Percentiles rank a stretch among this genome's conserved stretches.
Conservation (phyloP, 768 basidiomycete genomes). For the Dendrothele bispora region DNA sequence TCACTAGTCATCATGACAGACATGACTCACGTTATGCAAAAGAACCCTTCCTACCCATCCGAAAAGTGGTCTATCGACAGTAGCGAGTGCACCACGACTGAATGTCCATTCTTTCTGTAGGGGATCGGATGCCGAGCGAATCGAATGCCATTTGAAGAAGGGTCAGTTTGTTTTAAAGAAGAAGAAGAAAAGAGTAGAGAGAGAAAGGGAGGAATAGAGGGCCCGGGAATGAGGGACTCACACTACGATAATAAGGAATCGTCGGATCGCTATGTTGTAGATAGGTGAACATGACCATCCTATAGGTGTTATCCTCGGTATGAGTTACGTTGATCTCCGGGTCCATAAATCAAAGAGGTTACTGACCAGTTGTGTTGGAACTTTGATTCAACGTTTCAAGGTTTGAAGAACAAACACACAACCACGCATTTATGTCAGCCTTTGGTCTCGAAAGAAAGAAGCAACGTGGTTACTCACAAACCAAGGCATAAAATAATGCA, state of each 20-base stretch:
- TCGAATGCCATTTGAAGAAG: not conserved
- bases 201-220: not conserved
- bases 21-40: slow-evolving; percentile 46
- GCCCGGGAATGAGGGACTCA: too few relatives aligned
- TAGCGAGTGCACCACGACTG: slow-evolving; percentile 57
- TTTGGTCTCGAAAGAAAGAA: not conserved
- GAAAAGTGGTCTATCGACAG: slow-evolving; percentile 59
- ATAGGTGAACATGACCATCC: slow-evolving; percentile 64
- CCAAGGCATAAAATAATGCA: slow-evolving; percentile 50
- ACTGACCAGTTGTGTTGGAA: slow-evolving; percentile 46
- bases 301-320: slow-evolving; percentile 19
- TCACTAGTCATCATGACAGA: not conserved
- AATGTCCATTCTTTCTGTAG: slow-evolving; percentile 55
- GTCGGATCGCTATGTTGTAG: slow-evolving; percentile 62
- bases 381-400: too few relatives aligned
- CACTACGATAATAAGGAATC: slow-evolving; percentile 55
- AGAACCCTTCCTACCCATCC: slow-evolving; percentile 60
- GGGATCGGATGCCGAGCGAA: not conserved
- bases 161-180: not conserved
- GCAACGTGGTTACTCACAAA: slow-evolving; percentile 30
- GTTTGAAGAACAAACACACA: too few relatives aligned
- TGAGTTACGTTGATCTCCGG: slow-evolving; percentile 8
- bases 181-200: not conserved
- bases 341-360: not conserved
- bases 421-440: too few relatives aligned